phyloP scores from a whole-genome alignment of 2,329 filamentous ascomycete species.

The Ophidiomyces ophidiicola region DNA sequence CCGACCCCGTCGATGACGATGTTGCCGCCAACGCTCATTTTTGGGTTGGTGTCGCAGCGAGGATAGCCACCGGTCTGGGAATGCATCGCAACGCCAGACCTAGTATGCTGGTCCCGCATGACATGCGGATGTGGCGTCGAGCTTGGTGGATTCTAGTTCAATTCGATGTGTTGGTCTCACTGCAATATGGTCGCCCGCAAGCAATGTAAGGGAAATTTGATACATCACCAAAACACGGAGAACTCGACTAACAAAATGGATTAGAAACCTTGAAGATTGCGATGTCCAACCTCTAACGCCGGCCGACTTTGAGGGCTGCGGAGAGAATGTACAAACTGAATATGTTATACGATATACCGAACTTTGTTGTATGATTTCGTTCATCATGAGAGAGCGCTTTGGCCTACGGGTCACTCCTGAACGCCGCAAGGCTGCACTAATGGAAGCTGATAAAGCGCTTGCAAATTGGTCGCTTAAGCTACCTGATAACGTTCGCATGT shows the following conservation, averaged over 20 bases:
- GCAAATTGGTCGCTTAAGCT: slow-evolving; percentile 34
- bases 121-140: slow-evolving; percentile 34
- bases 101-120: slow-evolving; percentile 31
- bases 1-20: slow-evolving; percentile 42
- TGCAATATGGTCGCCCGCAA: slow-evolving; percentile 41
- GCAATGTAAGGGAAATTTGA: slow-evolving; percentile 31
- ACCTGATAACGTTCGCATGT: slow-evolving; percentile 31
- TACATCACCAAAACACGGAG: neutral
- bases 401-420: slow-evolving; percentile 30
- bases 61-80: slow-evolving; percentile 43
- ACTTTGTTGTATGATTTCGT: slow-evolving; percentile 41
- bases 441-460: slow-evolving; percentile 32
- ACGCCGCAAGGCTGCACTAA: slow-evolving; percentile 31
- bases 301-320: slow-evolving; percentile 39
- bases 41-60: slow-evolving; percentile 43
- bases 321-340: slow-evolving; percentile 33
- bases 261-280: slow-evolving; percentile 39
- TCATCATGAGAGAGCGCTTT: slow-evolving; percentile 33
- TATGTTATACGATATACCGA: slow-evolving; percentile 40
- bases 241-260: neutral
- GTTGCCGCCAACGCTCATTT: slow-evolving; percentile 42
- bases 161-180: slow-evolving; percentile 34
- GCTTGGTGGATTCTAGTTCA: slow-evolving; percentile 36
- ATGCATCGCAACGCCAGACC: slow-evolving; percentile 39
- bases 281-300: slow-evolving; percentile 37